These are phyloP conservation scores for Yamadazyma atmosphaerica DNA, from an alignment of 1,139 yeast species.

Conservation along the genomic window DNA sequence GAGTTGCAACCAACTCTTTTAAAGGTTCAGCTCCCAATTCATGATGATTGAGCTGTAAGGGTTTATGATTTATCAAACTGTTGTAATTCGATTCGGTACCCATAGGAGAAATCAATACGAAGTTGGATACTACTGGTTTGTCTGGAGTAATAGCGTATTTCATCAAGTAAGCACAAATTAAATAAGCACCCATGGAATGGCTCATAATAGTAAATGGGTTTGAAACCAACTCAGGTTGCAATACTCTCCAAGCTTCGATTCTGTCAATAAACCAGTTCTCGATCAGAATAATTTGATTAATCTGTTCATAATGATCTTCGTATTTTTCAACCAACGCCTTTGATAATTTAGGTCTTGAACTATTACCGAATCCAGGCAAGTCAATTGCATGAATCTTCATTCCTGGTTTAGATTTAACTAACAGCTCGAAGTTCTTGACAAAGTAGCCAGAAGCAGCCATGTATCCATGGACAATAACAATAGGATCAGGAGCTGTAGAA, in stretches of 20 bases:
- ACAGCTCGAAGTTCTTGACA: slow-evolving; percentile 37
- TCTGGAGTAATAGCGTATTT: slow-evolving; percentile 29
- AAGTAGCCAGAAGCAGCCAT: slow-evolving; percentile 51
- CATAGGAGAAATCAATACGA: slow-evolving; percentile 45
- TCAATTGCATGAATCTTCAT: slow-evolving; percentile 37
- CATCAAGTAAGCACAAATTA: slow-evolving; percentile 41
- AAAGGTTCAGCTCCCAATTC: slow-evolving; percentile 27
- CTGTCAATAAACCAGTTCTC: slow-evolving; percentile 48
- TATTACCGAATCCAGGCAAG: slow-evolving; percentile 48
- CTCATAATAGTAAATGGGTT: slow-evolving; percentile 30
- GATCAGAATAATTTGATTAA: slow-evolving; percentile 32
- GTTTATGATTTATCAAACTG: slow-evolving; percentile 35
- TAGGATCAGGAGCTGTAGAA: slow-evolving; percentile 7
- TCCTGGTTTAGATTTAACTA: slow-evolving; percentile 35
- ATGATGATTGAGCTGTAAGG: slow-evolving; percentile 36
- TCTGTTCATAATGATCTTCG: slow-evolving; percentile 21
- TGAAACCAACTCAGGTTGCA: slow-evolving; percentile 5
- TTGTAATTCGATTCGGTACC: slow-evolving; percentile 43
- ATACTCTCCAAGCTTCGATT: slow-evolving; percentile 38
- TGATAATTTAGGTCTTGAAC: slow-evolving; percentile 44
- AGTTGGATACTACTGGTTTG: slow-evolving; percentile 22
- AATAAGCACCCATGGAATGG: slow-evolving; percentile 50
- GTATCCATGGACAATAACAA: slow-evolving; percentile 45
- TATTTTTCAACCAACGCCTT: slow-evolving; percentile 26
- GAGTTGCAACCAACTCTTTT: slow-evolving; percentile 24